These are phyloP conservation scores for Euphorbia corollata DNA, from an alignment of 441 rosid genomes.

Conservation along the genomic window DNA sequence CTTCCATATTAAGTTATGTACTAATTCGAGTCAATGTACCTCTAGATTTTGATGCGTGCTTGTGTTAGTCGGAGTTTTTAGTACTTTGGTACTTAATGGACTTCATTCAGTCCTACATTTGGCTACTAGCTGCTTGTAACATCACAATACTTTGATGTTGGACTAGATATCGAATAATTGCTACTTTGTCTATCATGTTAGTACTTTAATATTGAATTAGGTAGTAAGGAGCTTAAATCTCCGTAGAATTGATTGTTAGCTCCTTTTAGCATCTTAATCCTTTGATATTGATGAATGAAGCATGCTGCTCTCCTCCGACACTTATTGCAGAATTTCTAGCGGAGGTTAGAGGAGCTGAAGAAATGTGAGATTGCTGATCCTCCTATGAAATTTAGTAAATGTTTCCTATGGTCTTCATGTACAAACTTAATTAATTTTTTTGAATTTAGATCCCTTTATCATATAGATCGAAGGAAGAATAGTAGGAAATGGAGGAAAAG, in stretches of 20 bases:
- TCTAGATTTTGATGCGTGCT: not conserved
- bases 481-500: slow-evolving; percentile 69
- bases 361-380: too few species aligned
- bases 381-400: too few species aligned
- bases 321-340: too few species aligned
- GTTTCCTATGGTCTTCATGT: too few species aligned
- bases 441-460: too few species aligned
- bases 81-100: not conserved
- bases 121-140: not conserved
- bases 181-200: not conserved
- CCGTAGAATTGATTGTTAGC: too few species aligned
- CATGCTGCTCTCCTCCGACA: slow-evolving; percentile 13
- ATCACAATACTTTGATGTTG: not conserved
- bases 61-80: not conserved
- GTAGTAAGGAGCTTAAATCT: too few species aligned
- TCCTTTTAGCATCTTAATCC: not conserved
- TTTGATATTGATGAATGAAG: not conserved
- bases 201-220: not conserved
- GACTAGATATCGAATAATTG: not conserved
- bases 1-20: slow-evolving; percentile 8
- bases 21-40: not conserved
- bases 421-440: too few species aligned
- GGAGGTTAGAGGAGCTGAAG: too few species aligned
- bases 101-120: not conserved
- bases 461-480: too few species aligned